Conservation (phyloP, 768 basidiomycete species). For the Gloeopeniophorella convolvens region DNA sequence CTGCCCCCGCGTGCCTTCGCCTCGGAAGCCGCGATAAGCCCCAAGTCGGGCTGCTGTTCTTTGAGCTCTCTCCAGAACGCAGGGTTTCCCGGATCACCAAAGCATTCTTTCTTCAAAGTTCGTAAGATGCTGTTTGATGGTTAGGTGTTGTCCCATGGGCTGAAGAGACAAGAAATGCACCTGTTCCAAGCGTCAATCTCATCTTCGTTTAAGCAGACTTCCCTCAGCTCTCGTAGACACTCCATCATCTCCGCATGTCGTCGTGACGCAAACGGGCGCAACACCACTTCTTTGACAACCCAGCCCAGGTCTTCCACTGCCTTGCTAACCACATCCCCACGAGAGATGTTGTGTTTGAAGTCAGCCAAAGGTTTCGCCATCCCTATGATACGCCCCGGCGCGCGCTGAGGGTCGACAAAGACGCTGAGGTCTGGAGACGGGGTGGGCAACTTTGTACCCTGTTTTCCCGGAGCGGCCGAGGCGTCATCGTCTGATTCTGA, state of each 20-base stretch:
- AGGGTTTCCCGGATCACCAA: slow-evolving; percentile 48
- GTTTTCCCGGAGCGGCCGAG: slow-evolving; percentile 23
- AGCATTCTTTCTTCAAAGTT: slow-evolving; percentile 51
- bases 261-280: slow-evolving; percentile 62
- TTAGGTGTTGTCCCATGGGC: too few species aligned
- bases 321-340: slow-evolving; percentile 77
- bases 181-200: slow-evolving; percentile 79
- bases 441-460: slow-evolving; percentile 18
- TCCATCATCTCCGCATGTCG: slow-evolving; percentile 65
- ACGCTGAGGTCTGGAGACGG: slow-evolving; percentile 26
- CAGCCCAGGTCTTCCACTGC: slow-evolving; percentile 74
- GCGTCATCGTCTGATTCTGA: slow-evolving; percentile 36
- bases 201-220: slow-evolving; percentile 63
- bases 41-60: slow-evolving; percentile 41
- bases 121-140: slow-evolving; percentile 49
- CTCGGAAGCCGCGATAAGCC: slow-evolving; percentile 58
- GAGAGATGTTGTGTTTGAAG: slow-evolving; percentile 62
- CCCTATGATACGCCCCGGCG: slow-evolving; percentile 71
- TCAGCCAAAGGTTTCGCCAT: slow-evolving; percentile 67
- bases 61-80: slow-evolving; percentile 60
- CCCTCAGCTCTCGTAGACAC: slow-evolving; percentile 63
- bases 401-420: slow-evolving; percentile 43
- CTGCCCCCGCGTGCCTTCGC: slow-evolving; percentile 52
- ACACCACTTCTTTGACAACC: slow-evolving; percentile 65
- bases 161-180: slow-evolving; percentile 29